Evolutionary conservation across 495 filamentous ascomycete genomes (phyloP).

Genomic region (Astrothelium subdiscretum): DNA sequence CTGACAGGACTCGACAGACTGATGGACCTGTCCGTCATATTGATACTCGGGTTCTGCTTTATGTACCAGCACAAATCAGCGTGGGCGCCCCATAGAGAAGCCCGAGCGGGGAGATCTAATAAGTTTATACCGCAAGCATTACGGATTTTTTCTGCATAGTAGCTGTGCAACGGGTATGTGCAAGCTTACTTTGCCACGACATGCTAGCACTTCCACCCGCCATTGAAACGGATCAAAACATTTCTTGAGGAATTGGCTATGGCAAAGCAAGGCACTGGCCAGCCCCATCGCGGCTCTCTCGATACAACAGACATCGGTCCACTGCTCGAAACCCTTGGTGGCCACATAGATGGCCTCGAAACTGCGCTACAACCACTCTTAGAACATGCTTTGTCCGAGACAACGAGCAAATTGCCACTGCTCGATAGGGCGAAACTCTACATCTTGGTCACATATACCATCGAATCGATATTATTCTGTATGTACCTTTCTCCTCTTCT

Average conservation of each 20-base stretch:
- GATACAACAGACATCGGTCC: slow-evolving; percentile 17
- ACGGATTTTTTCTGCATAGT: no score
- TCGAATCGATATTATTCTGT: slow-evolving; percentile 77
- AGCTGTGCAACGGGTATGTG: no score
- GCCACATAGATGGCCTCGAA: slow-evolving; percentile 65
- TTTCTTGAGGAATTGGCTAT: neutral
- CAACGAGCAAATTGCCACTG: slow-evolving; percentile 68
- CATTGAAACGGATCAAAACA: neutral
- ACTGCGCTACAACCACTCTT: slow-evolving; percentile 59
- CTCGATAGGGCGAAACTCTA: slow-evolving; percentile 91
- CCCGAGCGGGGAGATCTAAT: no score
- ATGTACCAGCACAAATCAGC: no score
- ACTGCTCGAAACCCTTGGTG: slow-evolving; percentile 56
- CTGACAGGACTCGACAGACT: no score
- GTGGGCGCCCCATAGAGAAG: no score
- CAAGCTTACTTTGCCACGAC: no score
- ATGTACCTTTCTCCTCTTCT: no score
- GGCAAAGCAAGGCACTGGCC: neutral
- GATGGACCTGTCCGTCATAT: no score
- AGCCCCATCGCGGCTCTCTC: neutral
- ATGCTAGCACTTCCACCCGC: neutral
- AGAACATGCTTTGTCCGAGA: slow-evolving; percentile 47
- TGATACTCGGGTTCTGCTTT: no score
- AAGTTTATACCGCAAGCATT: no score
- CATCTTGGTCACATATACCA: slow-evolving; percentile 67